Evolutionary conservation across 495 filamentous ascomycete species (phyloP), one percentile per base, ranked within the genome.

Genomic region (Cercophora sp.): DNA sequence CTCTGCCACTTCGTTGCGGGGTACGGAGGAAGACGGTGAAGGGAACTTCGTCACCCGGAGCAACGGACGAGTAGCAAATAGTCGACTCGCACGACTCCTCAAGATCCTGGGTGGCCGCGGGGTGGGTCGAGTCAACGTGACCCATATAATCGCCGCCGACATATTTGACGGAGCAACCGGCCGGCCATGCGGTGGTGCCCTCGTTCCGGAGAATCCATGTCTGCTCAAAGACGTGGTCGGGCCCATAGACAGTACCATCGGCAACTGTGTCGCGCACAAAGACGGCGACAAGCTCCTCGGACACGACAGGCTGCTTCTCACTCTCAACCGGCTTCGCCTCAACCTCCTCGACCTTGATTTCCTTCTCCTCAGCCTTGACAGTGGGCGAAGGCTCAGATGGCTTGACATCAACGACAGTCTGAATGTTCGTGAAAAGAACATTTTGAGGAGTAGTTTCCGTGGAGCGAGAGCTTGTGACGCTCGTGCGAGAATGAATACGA

Each of bases 91-190:
- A 86, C 34, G 87, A 86, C 32, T 77, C 78, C 25, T 80, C 79
- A 48, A 95, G 80, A 41, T 89, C 84, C 8, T 77, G 72, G 16
- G 86, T 80, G 55, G 85, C 86, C 2, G 84, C 84, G 6, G 89
- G 87, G 67, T 88, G 89, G 45, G 72, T 78, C 20, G 85, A 75
- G 63, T 94, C 87, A 43, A 95, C 76, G 54, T 91, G 84, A 59
- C 91, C 88, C 94, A 99, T 97, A 64, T 87, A 85, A 64, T 97
- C 94, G 48, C 93, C 93, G 42, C 91, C 89, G 48, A 91, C 83
- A 59, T 90, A 96, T 69, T 86, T 89, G 57, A 97, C 88, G 50
- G 85, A 86, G 77, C 87, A 92, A 49, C 91, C 93, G 35, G 81
- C 81, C 26, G 94, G 94, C 93, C 93, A 99, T 18, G 82, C 61